Conservation (phyloP, 2,329 filamentous ascomycete genomes). For the Alternaria brassicicola region DNA sequence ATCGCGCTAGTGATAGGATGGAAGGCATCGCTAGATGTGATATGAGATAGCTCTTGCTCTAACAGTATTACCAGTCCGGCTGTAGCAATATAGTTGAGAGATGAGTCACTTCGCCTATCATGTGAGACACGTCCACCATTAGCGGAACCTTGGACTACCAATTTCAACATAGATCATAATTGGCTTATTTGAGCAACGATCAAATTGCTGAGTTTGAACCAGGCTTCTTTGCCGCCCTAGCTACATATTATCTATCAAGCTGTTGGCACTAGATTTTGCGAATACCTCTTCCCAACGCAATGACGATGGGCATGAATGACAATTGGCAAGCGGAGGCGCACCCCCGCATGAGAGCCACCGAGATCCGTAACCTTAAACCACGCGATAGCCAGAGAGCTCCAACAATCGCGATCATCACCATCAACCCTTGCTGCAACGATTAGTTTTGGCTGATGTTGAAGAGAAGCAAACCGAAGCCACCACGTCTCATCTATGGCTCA, state of each 20-base stretch:
- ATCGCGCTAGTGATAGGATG: no score
- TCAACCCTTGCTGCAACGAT: not conserved
- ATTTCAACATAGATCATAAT: slow-evolving; percentile 5
- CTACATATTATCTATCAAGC: no score
- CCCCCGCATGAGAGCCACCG: not conserved
- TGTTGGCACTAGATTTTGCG: not conserved
- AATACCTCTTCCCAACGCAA: not conserved
- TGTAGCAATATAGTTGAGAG: not conserved
- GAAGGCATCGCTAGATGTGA: no score
- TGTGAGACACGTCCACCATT: not conserved
- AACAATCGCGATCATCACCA: not conserved
- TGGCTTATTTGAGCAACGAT: not conserved
- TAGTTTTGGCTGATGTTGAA: not conserved
- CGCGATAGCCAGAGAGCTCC: not conserved
- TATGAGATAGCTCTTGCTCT: no score
- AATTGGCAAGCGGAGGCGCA: not conserved
- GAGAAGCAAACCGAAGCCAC: not conserved
- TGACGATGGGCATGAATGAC: not conserved
- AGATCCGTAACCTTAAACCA: not conserved
- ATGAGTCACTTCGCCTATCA: not conserved
- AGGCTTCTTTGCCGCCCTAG: not conserved
- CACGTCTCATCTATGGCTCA: not conserved
- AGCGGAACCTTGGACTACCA: not conserved
- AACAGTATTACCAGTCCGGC: not conserved
- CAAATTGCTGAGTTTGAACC: not conserved